Evolutionary conservation across 192 early-diverging fungal genomes (phyloP).

Genomic region (Backusella tarrabulga): DNA sequence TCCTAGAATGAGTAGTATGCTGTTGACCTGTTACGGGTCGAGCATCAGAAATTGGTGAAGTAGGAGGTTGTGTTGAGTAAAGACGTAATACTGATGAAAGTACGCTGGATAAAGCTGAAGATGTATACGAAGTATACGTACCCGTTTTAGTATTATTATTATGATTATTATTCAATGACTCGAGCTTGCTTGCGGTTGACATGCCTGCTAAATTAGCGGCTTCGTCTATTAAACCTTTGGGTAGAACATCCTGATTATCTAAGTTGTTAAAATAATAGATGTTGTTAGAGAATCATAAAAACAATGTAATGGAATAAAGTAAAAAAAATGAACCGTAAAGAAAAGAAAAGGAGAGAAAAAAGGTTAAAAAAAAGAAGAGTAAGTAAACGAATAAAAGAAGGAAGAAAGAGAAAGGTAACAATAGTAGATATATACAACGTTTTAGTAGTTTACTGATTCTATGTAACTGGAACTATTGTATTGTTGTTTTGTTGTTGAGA

Average conservation of each 20-base stretch:
- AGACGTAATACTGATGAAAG: constrained; percentile 9
- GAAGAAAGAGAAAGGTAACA: neutral
- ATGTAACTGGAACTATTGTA: neutral
- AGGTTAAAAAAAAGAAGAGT: neutral
- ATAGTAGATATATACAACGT: neutral
- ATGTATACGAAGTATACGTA: neutral
- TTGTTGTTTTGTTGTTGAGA: neutral
- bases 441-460: neutral
- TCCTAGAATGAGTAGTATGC: neutral
- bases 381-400: neutral
- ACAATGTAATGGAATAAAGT: neutral
- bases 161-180: neutral
- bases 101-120: constrained; percentile 5
- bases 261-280: neutral
- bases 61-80: constrained; percentile 8
- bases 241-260: neutral
- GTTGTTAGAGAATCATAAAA: neutral
- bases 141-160: neutral
- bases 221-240: constrained; percentile 10
- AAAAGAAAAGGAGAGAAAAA: neutral
- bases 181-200: neutral
- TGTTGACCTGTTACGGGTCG: neutral
- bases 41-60: neutral
- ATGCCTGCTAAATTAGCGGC: constrained; percentile 13
- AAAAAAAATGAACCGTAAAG: neutral